Percentiles rank a stretch among this genome's conserved stretches.
phyloP scores from a whole-genome alignment of 2,329 filamentous ascomycete genomes.

The Byssochlamys sp. region DNA sequence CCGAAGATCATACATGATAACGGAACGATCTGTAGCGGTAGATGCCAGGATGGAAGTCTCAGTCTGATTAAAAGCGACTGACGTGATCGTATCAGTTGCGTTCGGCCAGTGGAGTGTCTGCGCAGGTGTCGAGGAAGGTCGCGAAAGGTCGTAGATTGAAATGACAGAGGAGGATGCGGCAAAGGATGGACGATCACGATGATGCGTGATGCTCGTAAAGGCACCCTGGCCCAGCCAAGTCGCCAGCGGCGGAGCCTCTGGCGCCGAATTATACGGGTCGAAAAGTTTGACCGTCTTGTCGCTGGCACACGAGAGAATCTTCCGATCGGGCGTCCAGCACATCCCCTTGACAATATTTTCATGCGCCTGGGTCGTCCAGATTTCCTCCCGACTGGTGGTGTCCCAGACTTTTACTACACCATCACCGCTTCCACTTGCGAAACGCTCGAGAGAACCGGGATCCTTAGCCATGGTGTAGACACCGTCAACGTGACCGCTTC shows the following conservation, averaged over 20 bases:
- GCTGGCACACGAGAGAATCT: constrained; percentile 74
- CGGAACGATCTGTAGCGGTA: constrained; percentile 70
- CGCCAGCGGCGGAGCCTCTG: constrained; percentile 60
- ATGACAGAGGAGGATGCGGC: constrained; percentile 67
- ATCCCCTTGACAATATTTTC: constrained; percentile 89
- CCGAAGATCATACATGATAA: constrained; percentile 86
- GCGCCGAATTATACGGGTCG: constrained; percentile 70
- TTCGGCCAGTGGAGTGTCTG: constrained; percentile 83
- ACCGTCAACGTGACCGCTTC: constrained; percentile 84
- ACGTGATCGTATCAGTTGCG: constrained; percentile 78
- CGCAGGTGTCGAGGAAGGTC: constrained; percentile 64
- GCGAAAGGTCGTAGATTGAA: constrained; percentile 77
- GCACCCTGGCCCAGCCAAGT: constrained; percentile 77
- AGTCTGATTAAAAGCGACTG: constrained; percentile 81
- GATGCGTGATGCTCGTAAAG: constrained; percentile 76
- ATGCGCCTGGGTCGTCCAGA: constrained; percentile 72
- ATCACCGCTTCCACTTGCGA: constrained; percentile 80
- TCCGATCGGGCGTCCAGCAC: constrained; percentile 77
- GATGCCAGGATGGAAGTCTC: constrained; percentile 87
- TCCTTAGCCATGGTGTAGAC: constrained; percentile 75
- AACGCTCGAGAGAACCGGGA: constrained; percentile 59
- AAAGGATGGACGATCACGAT: constrained; percentile 68
- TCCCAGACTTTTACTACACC: constrained; percentile 93
- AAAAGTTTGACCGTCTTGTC: constrained; percentile 85
- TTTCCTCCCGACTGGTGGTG: constrained; percentile 60